Conservation (phyloP, 192 early-diverging fungal species). For the Allomyces arbusculus region DNA sequence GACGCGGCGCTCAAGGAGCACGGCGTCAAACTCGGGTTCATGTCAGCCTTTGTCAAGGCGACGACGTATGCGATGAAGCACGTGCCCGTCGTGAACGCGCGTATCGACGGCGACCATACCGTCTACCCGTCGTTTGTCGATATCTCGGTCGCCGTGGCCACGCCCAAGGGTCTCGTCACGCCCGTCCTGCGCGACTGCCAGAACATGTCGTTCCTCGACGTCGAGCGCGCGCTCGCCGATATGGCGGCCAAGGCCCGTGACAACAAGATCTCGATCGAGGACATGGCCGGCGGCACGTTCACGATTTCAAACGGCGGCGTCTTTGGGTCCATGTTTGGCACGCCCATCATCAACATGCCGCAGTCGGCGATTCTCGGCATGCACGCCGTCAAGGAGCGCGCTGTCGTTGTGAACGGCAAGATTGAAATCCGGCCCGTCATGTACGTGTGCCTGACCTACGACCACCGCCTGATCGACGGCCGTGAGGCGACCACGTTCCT, state of each 20-base stretch:
- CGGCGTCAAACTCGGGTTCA: constrained; percentile 92
- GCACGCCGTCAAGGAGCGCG: constrained; percentile 95
- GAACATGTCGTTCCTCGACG: constrained; percentile 60
- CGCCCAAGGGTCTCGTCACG: constrained; percentile 96
- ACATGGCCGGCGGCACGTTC: constrained; percentile 95
- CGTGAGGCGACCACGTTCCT: constrained; percentile 98
- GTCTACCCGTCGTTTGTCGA: constrained; percentile 91
- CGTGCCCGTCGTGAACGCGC: constrained; percentile 83
- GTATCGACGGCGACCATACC: constrained; percentile 78
- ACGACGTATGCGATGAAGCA: constrained; percentile 63
- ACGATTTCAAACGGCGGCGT: constrained; percentile 99
- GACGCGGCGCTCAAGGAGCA: constrained; percentile 82
- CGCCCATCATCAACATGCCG: constrained; percentile 95
- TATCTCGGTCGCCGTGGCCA: constrained; percentile 87
- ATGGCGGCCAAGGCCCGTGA: constrained; percentile 77
- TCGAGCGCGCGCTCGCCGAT: constrained; percentile 77
- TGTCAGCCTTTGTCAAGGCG: constrained; percentile 94
- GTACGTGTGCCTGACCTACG: constrained; percentile 96
- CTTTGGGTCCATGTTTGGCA: constrained; percentile 91
- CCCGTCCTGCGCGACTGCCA: constrained; percentile 88
- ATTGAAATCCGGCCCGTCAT: constrained; percentile 81
- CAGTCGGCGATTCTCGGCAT: constrained; percentile 95
- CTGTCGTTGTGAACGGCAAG: constrained; percentile 84
- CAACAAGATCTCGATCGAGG: constrained; percentile 91
- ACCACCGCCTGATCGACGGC: constrained; percentile 96